Evolutionary conservation across 2,329 filamentous ascomycete species (phyloP).

Genomic region (Esteya vermicola): DNA sequence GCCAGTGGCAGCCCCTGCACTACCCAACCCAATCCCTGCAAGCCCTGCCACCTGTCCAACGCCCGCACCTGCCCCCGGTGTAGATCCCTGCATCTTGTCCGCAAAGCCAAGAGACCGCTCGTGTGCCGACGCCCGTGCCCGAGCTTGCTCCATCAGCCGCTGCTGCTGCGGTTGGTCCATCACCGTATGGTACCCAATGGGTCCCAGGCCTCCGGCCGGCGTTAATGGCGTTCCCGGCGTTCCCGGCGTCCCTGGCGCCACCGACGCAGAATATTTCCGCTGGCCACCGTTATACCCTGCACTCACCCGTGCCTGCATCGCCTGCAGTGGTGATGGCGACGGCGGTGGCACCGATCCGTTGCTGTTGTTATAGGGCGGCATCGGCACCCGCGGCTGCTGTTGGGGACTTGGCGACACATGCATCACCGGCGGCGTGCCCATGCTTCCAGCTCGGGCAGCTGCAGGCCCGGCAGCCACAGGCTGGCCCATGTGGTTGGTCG

Average conservation of each 20-base stretch:
- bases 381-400: neutral
- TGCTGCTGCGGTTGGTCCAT: constrained; percentile 35
- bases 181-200: constrained; percentile 33
- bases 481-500: constrained; percentile 21
- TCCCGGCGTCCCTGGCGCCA: too few species aligned
- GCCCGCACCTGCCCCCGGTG: constrained; percentile 17
- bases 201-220: too few species aligned
- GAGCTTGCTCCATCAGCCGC: constrained; percentile 35
- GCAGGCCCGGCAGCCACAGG: constrained; percentile 20
- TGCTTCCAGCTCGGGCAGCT: constrained; percentile 24
- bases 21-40: constrained; percentile 21
- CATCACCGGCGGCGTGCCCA: too few species aligned
- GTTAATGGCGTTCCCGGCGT: neutral
- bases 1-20: too few species aligned
- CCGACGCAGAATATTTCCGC: too few species aligned
- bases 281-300: too few species aligned
- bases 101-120: constrained; percentile 25
- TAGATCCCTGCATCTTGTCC: constrained; percentile 19
- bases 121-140: constrained; percentile 27
- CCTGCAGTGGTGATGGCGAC: constrained; percentile 14
- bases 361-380: neutral
- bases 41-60: constrained; percentile 19
- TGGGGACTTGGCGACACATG: too few species aligned
- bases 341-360: neutral
- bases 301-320: constrained; percentile 14